Percentiles rank a stretch among this genome's conserved stretches.
Evolutionary conservation across 148 eudicot species (phyloP).

Genomic region (Rheum nobile): DNA sequence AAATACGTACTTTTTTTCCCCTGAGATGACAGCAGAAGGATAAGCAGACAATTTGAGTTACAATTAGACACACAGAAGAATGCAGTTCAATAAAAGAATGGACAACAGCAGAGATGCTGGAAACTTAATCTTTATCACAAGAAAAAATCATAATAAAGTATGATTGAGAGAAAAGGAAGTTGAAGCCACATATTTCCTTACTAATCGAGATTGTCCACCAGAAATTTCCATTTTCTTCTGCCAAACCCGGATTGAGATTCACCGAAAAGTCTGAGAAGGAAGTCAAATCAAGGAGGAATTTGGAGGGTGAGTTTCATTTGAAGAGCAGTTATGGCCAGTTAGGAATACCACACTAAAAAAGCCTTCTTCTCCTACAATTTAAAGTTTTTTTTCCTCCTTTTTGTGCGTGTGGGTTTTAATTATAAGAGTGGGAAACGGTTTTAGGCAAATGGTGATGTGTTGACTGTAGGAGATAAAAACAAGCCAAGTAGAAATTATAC

Average conservation of each 20-base stretch:
- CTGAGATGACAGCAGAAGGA: background rate
- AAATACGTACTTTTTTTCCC: background rate
- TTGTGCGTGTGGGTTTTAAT: background rate
- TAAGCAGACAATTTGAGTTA: background rate
- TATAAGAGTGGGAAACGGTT: conserved; percentile 2
- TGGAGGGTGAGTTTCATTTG: background rate
- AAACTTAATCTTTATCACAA: too few relatives aligned
- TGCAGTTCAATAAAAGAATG: background rate
- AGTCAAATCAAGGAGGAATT: conserved; percentile 1
- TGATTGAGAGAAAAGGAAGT: background rate
- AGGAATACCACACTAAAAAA: conserved; percentile 9
- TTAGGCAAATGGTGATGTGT: background rate
- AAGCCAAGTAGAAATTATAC: background rate
- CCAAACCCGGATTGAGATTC: background rate
- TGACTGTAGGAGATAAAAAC: background rate
- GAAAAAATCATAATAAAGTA: background rate
- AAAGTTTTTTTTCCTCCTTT: background rate
- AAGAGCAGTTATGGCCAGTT: conserved; percentile 8
- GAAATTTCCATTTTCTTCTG: background rate
- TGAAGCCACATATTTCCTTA: background rate
- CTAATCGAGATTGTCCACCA: background rate
- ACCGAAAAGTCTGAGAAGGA: background rate
- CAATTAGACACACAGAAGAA: background rate
- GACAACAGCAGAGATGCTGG: too few relatives aligned
- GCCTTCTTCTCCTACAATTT: background rate